Base-by-base conservation (phyloP, 2,329 filamentous ascomycete genomes). In the Emergomyces africanus region DNA sequence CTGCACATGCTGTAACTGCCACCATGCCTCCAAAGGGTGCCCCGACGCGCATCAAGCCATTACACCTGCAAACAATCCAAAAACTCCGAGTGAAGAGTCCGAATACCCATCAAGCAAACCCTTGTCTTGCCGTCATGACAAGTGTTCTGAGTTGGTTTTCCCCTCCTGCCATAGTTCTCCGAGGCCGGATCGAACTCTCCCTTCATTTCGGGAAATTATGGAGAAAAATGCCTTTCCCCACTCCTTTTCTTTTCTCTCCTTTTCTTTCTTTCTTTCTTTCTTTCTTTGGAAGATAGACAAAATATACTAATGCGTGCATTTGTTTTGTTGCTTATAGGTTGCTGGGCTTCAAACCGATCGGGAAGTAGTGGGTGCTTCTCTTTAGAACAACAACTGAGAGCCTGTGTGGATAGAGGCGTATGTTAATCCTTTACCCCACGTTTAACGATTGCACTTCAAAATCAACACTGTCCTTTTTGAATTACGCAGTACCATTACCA, bases 361-460 rank as follows among this genome's bases (percentile, higher is more conserved):
- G 68, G 74, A 23, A 71, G 78, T n/a, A 77, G 81, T 68, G 83
- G 80, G 46, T 87, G 84, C 66, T 78, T 78, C 37, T 76, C 75
- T 46, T 71, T 87, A 39, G 84, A 86, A 69, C 77, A 83, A 66
- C 79, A 83, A 68, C 71, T 87, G 65, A 77, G 82, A 66, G 75
- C 77, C 57, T 87, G 84, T 71, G 96, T 96, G 90, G 92, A 97
- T 77, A 82, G 82, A 59, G 85, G 86, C 63, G 83, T 87, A 80
- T 69, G 79, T 61, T 67, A n/a, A n/a, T 20, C 10, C 35, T 18
- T 20, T 39, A 15, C 5, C 5, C 33, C 50, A 18, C 25, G 33
- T 53, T 35, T 53, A 15, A 4, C 33, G 9, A 53, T 53, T 53
- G 50, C n/a, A 5, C 20, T 25, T 9, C 33, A 18, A 25, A 53